Evolutionary conservation across 1,284 basidiomycete genomes (phyloP), one percentile per base, ranked within the genome.

Genomic region (Schizophyllum amplum): DNA sequence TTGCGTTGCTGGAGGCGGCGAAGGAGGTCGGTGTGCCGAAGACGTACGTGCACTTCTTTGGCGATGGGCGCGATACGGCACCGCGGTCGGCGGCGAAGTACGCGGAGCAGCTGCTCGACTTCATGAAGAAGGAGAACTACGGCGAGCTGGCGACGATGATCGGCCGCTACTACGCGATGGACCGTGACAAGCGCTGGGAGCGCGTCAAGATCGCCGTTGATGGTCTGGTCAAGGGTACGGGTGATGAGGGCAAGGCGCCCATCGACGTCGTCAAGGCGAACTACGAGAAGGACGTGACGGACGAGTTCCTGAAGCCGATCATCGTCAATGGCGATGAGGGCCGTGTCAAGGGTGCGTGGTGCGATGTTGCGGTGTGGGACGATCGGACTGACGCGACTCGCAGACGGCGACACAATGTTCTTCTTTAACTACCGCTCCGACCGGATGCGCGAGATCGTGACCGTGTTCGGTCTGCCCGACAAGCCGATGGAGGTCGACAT

Each of bases 371-470:
- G 68, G 73, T 2, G 15, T 11, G 15, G 11, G 21, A 22, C 4
- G 2, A n/a, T 9, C 3, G 13, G 22, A 11, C 48, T 50, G 5
- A 50, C 21, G 1, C 25, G 11, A 24, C 20, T 42, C 54, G 13
- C 54, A 77, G 84, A 86, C 27, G 72, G 71, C 52, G 92, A 94
- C 69, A 94, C 92, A 0, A 66, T 95, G 7, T 95, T 94, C 81
- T 86, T 90, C 74, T 96, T 94, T 84, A 96, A 96, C 78, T 95
- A 95, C 72, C 87, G 93, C 60, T 94, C 92, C 1, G 93, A 96
- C 71, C 86, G 93, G 59, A 92, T 96, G 87, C 84, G 93, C 52
- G 93, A 96, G 73, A 86, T 95, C 61, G 80, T 75, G 15, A 75
- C 81, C n/a, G 82, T 95, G 2, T 81, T 95, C 54, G 93, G 91